Percentiles rank a stretch among this genome's conserved stretches.
Evolutionary conservation across 2,329 filamentous ascomycete genomes (phyloP).

Genomic region (Scytalidium lignicola): DNA sequence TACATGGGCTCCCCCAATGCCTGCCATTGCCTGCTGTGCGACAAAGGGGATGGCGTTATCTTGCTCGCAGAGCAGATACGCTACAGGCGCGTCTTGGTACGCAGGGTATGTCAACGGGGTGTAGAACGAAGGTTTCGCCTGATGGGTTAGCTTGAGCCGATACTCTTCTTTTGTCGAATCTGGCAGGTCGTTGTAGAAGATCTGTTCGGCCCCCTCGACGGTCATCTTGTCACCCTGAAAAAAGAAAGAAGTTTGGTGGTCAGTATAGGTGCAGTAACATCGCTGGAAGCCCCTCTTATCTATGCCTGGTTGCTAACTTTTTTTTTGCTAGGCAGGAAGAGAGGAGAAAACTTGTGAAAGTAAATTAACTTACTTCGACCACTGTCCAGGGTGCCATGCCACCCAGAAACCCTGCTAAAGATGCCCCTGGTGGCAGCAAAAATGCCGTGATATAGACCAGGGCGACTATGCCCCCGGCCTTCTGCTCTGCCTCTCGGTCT

Average conservation of each 20-base stretch:
- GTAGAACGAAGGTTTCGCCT: not conserved
- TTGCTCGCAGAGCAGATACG: constrained; percentile 15
- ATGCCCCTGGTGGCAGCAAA: constrained; percentile 1
- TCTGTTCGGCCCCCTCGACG: constrained; percentile 16
- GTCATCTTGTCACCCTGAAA: constrained; percentile 2
- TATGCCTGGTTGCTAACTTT: too few relatives aligned
- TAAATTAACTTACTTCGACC: not conserved
- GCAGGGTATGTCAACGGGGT: not conserved
- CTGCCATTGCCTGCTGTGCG: constrained; percentile 12
- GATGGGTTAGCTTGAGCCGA: not conserved
- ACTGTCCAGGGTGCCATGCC: not conserved
- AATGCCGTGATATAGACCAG: constrained; percentile 9
- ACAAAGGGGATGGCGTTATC: constrained; percentile 12
- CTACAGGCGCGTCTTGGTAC: constrained; percentile 2
- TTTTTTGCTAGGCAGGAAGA: too few relatives aligned
- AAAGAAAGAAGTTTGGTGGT: too few relatives aligned
- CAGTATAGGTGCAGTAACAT: too few relatives aligned
- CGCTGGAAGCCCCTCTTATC: too few relatives aligned
- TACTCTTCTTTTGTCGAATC: not conserved
- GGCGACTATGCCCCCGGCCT: constrained; percentile 28
- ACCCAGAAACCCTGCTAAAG: not conserved
- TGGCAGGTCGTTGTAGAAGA: constrained; percentile 33
- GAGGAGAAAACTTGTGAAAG: too few relatives aligned
- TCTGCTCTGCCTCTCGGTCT: constrained; percentile 28
- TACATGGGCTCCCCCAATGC: constrained; percentile 7